Evolutionary conservation across 73 alveolate genomes (phyloP).

Genomic region (Paraurostyla sp.): DNA sequence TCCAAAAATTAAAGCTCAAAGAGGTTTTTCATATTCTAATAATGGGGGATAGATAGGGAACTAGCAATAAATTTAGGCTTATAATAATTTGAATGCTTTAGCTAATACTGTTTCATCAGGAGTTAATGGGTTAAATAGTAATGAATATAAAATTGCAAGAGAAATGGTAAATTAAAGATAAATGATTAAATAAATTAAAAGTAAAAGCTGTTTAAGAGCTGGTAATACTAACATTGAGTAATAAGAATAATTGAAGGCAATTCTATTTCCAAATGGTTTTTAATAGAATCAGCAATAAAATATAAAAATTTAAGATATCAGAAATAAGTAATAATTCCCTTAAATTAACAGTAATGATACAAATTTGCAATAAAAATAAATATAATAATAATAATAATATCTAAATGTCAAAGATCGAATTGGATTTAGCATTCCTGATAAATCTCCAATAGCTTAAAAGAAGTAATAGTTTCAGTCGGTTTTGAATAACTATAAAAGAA

Average conservation of each 20-base stretch:
- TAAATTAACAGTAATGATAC: neutral
- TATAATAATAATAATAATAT: neutral
- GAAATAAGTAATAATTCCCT: no score
- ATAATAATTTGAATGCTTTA: no score
- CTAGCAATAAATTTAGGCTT: no score
- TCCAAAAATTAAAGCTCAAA: no score
- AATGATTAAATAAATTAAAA: constrained; percentile 8
- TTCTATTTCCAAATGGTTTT: neutral
- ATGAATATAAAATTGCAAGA: no score
- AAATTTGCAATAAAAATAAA: neutral
- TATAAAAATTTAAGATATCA: no score
- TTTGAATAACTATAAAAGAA: neutral
- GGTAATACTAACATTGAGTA: neutral
- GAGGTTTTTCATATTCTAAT: no score
- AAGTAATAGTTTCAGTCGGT: neutral
- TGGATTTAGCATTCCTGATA: neutral
- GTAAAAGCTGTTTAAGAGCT: neutral
- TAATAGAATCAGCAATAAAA: neutral
- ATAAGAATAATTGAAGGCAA: neutral
- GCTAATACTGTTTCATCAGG: no score
- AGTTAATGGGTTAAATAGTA: no score
- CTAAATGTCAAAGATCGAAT: neutral
- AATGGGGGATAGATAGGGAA: no score
- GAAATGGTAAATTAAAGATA: no score
- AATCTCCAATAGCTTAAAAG: neutral